Evolutionary conservation across 257 asterid species (phyloP), one percentile per base, ranked within the genome.

Genomic region (Nicotiana knightiana): DNA sequence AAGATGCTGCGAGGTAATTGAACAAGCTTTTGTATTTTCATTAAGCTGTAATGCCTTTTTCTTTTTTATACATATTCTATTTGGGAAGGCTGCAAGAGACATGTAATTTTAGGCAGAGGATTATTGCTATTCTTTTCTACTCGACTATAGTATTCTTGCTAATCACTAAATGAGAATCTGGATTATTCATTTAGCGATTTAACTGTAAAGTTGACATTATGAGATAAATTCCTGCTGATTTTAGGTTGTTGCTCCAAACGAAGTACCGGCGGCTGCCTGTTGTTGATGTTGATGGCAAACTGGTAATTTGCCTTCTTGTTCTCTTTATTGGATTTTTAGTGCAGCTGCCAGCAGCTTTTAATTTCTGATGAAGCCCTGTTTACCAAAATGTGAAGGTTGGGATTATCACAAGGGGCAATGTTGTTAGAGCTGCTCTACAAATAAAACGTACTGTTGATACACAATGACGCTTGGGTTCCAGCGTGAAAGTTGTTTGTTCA

Each of bases 191-290:
- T 75, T 13, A 51, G 63, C 63, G 16, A 75, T 75, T 48, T 28
- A 51, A 48, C 26, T 51, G 43, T 51, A 10, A 39, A 39, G 75
- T 39, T 79, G 43, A 26, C 61, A 21, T 46, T 13, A 46, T 24
- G 21, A 59, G 26, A 61, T 51, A 39, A 43, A 43, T 43, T 48
- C 63, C 61, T 59, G 71, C 82, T 55, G 77, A 73, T 32, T 87
- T 84, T 61, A 92, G 98, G 90, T 86, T 93, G 86, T 86, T 93
- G 90, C 97, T 93, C 13, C 86, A 93, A 81, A 92, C 98, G 64
- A 93, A 93, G 85, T 93, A 90, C 83, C 97, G 98, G 0, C 93
- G 99, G 30, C 87, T 95, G 59, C 99, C 99, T 30, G 97, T 95
- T 85, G 97, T 93, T 48, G 97, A 95, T 67, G 88, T 82, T 59